Conservation (phyloP, 306 rosid species). For the Cicer pinnatifidum region DNA sequence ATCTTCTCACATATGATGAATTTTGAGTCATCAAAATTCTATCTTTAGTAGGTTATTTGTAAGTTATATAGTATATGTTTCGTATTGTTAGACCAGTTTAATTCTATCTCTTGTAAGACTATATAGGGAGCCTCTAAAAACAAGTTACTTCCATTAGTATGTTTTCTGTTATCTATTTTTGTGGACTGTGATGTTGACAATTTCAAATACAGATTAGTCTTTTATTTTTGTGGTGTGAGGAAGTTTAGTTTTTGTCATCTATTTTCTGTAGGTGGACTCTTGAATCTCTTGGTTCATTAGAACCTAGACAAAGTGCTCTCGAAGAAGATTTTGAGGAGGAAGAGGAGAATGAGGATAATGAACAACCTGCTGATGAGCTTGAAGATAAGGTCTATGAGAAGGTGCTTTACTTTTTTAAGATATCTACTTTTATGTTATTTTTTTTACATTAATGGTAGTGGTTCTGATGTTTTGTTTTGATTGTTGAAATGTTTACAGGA, state of each 20-base stretch:
- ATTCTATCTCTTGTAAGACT: neutral
- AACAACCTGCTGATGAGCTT: conserved; percentile 66
- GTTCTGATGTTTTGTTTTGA: conserved; percentile 27
- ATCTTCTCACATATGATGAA: neutral
- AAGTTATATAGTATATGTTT: neutral
- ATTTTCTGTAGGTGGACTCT: conserved; percentile 74
- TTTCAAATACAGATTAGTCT: neutral
- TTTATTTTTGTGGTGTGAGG: conserved; percentile 8
- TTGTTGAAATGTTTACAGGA: conserved; percentile 54
- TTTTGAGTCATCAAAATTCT: neutral
- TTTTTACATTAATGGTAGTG: neutral
- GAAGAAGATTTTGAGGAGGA: conserved; percentile 99
- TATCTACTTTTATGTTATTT: neutral
- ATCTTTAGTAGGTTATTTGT: neutral
- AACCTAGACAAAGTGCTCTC: conserved; percentile 86
- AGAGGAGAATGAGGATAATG: conserved; percentile 93
- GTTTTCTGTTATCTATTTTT: too few species aligned
- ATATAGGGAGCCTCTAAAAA: neutral
- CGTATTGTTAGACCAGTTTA: neutral
- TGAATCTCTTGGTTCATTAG: conserved; percentile 65
- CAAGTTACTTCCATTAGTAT: too few species aligned
- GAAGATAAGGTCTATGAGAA: conserved; percentile 76
- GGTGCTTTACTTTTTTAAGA: conserved; percentile 50
- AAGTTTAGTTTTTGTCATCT: neutral
- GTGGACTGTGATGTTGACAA: neutral